These are phyloP conservation scores for Tuctoria greenei DNA, from an alignment of 176 grass and related monocot genomes.

Conservation along the genomic window DNA sequence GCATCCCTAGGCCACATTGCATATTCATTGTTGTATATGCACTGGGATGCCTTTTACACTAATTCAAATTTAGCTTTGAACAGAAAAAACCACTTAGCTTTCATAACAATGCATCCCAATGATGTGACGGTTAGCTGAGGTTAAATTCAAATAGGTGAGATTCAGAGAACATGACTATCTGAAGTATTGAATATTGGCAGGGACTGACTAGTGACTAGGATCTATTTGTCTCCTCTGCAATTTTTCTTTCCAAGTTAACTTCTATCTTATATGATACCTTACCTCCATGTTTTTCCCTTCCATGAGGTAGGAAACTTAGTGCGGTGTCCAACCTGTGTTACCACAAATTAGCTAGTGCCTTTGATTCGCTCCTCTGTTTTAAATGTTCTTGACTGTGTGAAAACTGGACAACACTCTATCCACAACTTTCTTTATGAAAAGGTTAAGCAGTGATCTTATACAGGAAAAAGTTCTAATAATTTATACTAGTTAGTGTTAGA, in stretches of 20 bases:
- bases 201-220: neutral
- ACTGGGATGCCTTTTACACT: neutral
- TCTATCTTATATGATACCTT: slow-evolving; percentile 3
- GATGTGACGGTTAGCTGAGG: neutral
- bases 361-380: slow-evolving; percentile 45
- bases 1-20: neutral
- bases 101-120: neutral
- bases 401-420: slow-evolving; percentile 49
- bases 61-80: neutral
- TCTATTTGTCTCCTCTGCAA: slow-evolving; percentile 5
- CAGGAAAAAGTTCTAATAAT: neutral
- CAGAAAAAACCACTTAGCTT: neutral
- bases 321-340: slow-evolving; percentile 43
- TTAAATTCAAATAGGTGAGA: slow-evolving; percentile 12
- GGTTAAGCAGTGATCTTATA: neutral
- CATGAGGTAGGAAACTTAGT: slow-evolving; percentile 54
- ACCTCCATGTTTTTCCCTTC: neutral
- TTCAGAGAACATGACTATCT: slow-evolving; percentile 1
- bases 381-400: slow-evolving; percentile 38
- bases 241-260: slow-evolving; percentile 40
- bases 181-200: slow-evolving; percentile 4
- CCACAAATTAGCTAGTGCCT: slow-evolving; percentile 53
- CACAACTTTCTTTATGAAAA: slow-evolving; percentile 41
- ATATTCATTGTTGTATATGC: neutral
- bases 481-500: slow-evolving; percentile 38